Conservation (phyloP, 768 basidiomycete species). For the Pulveroboletus ravenelii region DNA sequence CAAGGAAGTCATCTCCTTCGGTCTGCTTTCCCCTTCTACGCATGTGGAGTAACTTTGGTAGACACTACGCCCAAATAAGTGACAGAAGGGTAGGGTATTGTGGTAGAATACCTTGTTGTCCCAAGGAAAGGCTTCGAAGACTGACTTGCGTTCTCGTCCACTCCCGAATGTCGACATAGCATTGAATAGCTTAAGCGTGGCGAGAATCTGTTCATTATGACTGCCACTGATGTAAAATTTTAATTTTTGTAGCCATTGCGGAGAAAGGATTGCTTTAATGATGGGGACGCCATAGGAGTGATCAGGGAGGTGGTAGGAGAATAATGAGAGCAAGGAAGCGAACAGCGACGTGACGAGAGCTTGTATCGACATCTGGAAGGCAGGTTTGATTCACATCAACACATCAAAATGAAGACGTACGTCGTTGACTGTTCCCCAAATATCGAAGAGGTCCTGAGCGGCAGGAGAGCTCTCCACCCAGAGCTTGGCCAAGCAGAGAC, state of each 20-base stretch:
- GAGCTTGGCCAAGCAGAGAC: conserved; percentile 52
- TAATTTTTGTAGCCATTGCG: conserved; percentile 50
- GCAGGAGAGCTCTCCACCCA: conserved; percentile 60
- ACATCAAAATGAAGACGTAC: conserved; percentile 33
- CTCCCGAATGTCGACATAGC: conserved; percentile 59
- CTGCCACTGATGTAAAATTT: conserved; percentile 59
- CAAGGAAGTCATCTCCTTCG: conserved; percentile 37
- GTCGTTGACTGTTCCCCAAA: conserved; percentile 54
- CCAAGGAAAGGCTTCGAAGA: conserved; percentile 74
- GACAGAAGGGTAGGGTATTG: background rate
- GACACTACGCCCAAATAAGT: conserved; percentile 37
- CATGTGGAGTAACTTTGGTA: conserved; percentile 67
- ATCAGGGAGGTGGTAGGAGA: conserved; percentile 65
- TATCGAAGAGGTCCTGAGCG: conserved; percentile 54
- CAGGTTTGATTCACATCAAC: background rate
- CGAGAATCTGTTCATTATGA: conserved; percentile 62
- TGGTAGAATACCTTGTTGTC: conserved; percentile 55
- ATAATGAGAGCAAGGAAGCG: conserved; percentile 54
- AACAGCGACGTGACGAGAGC: conserved; percentile 48
- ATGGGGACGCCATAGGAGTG: conserved; percentile 61
- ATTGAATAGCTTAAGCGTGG: conserved; percentile 60
- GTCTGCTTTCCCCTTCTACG: conserved; percentile 52
- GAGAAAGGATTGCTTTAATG: conserved; percentile 53
- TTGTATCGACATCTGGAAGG: conserved; percentile 38
- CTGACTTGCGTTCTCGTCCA: conserved; percentile 56